phyloP scores from a whole-genome alignment of 345 rosid species.

The Draba incana region DNA sequence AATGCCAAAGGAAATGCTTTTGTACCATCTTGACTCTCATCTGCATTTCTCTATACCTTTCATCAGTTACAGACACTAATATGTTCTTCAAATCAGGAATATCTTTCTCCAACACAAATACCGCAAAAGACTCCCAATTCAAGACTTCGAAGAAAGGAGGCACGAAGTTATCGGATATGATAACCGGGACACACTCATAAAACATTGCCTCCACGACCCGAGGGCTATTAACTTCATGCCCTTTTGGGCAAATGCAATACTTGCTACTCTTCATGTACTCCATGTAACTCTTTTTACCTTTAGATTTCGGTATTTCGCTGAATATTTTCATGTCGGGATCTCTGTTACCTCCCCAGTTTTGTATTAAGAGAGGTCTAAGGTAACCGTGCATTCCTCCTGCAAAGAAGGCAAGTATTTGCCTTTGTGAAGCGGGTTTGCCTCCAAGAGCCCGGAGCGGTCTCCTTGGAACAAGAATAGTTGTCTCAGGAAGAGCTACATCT shows the following conservation, averaged over 20 bases:
- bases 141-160: slow-evolving; percentile 84
- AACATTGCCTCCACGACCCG: slow-evolving; percentile 90
- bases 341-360: slow-evolving; percentile 73
- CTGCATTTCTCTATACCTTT: slow-evolving; percentile 65
- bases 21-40: slow-evolving; percentile 80
- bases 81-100: slow-evolving; percentile 79
- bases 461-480: slow-evolving; percentile 58
- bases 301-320: slow-evolving; percentile 59
- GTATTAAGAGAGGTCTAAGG: slow-evolving; percentile 70
- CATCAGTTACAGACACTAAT: slow-evolving; percentile 63
- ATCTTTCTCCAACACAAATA: slow-evolving; percentile 84
- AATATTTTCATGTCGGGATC: slow-evolving; percentile 91
- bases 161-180: slow-evolving; percentile 87
- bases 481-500: slow-evolving; percentile 90
- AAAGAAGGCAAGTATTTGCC: slow-evolving; percentile 81
- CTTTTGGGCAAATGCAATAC: slow-evolving; percentile 93
- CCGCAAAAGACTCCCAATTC: slow-evolving; percentile 92
- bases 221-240: slow-evolving; percentile 94
- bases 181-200: slow-evolving; percentile 88
- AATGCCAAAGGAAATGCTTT: slow-evolving; percentile 95
- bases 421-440: slow-evolving; percentile 70
- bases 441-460: slow-evolving; percentile 68
- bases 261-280: slow-evolving; percentile 91
- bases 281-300: slow-evolving; percentile 64
- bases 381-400: slow-evolving; percentile 96